A percentile compares a stretch with the other conserved stretches of the same genome.
Evolutionary conservation across 371 early-diverging fungal species (phyloP).

Genomic region (Saksenaea oblongispora): DNA sequence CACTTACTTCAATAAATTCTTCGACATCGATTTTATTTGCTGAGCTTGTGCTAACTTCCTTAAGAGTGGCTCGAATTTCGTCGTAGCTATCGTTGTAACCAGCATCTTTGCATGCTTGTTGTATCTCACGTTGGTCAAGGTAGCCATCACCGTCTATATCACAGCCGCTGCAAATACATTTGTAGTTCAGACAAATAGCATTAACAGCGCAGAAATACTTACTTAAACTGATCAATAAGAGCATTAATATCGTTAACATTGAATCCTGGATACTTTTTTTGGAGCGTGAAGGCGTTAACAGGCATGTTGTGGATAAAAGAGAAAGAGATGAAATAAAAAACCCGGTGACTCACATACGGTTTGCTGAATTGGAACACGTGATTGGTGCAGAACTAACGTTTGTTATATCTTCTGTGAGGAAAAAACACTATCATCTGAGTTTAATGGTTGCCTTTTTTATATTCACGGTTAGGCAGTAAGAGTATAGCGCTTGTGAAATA

Average conservation of each 20-base stretch:
- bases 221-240: constrained; percentile 58
- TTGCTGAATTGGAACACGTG: no score
- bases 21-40: constrained; percentile 74
- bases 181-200: neutral
- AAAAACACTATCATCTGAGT: no score
- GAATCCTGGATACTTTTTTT: constrained; percentile 56
- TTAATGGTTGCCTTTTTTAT: no score
- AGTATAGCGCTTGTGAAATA: no score
- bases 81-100: constrained; percentile 70
- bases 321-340: neutral
- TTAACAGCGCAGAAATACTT: constrained; percentile 12
- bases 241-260: constrained; percentile 52
- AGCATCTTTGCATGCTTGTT: constrained; percentile 60
- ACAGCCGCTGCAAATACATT: constrained; percentile 46
- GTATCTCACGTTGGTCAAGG: constrained; percentile 66
- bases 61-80: constrained; percentile 66
- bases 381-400: no score
- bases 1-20: constrained; percentile 73
- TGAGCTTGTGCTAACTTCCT: constrained; percentile 64
- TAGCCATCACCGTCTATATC: constrained; percentile 70
- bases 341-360: neutral
- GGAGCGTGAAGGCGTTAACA: constrained; percentile 40
- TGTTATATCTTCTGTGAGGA: no score
- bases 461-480: no score
- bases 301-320: constrained; percentile 22